Evolutionary conservation across 495 filamentous ascomycete species (phyloP).

Genomic region (Pseudotulostoma volvatum): DNA sequence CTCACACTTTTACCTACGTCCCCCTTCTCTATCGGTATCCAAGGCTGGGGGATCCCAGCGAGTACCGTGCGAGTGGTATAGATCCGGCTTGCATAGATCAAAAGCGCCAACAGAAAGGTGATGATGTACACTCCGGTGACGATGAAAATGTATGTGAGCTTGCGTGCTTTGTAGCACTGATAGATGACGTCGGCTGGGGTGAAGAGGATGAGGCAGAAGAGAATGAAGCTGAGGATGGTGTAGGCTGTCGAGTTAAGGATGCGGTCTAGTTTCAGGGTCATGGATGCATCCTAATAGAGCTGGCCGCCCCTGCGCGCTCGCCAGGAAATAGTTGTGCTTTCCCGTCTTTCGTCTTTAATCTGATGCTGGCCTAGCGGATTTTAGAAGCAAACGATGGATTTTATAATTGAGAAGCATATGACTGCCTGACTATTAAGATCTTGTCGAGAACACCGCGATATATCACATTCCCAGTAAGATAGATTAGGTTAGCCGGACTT

Average conservation of each 20-base stretch:
- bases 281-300: conserved; percentile 7
- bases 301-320: too few species aligned
- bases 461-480: too few species aligned
- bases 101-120: conserved; percentile 49
- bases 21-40: conserved; percentile 68
- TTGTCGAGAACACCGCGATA: too few species aligned
- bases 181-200: conserved; percentile 73
- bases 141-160: conserved; percentile 70
- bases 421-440: too few species aligned
- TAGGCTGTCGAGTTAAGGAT: conserved; percentile 74
- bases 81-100: conserved; percentile 77
- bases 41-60: conserved; percentile 65
- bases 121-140: conserved; percentile 63
- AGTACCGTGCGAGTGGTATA: conserved; percentile 71
- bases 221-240: conserved; percentile 55
- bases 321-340: too few species aligned
- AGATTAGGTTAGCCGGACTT: too few species aligned
- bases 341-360: too few species aligned
- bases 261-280: conserved; percentile 46
- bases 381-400: too few species aligned
- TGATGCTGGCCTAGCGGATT: too few species aligned
- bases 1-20: conserved; percentile 52
- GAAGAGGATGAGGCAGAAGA: conserved; percentile 56
- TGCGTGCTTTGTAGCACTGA: conserved; percentile 46
- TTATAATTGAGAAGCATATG: too few species aligned